phyloP scores from a whole-genome alignment of 257 asterid species.

The Datura wrightii region DNA sequence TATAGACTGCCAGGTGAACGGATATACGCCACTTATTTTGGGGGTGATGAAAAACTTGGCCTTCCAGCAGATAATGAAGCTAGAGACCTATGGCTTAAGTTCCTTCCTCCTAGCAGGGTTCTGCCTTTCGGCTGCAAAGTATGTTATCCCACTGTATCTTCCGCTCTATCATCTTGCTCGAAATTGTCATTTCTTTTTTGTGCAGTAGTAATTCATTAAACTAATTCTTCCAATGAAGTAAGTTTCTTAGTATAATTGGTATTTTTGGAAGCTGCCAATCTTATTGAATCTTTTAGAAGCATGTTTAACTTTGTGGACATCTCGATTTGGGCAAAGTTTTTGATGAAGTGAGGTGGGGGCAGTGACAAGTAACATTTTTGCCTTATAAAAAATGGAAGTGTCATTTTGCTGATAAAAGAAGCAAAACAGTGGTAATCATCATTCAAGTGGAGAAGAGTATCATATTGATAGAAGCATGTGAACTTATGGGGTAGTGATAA shows the following conservation, averaged over 20 bases:
- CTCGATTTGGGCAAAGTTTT: background rate
- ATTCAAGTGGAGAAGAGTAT: conserved; percentile 4
- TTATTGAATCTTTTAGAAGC: background rate
- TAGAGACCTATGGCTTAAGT: conserved; percentile 79
- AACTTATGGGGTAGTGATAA: background rate
- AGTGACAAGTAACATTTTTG: conserved; percentile 16
- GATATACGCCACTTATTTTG: conserved; percentile 94
- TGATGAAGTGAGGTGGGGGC: background rate
- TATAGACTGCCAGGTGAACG: conserved; percentile 69
- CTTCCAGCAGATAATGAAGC: conserved; percentile 94
- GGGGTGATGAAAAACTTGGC: conserved; percentile 89
- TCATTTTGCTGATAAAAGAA: conserved; percentile 6
- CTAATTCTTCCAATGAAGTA: background rate
- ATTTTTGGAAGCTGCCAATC: background rate
- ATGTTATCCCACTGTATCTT: conserved; percentile 36
- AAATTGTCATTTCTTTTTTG: background rate
- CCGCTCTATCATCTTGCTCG: background rate
- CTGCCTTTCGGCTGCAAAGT: conserved; percentile 95
- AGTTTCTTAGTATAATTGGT: background rate
- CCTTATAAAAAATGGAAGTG: background rate
- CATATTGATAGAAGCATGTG: background rate
- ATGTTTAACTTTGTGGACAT: conserved; percentile 9
- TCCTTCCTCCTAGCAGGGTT: conserved; percentile 76
- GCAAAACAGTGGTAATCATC: conserved; percentile 8
- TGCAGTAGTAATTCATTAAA: background rate